Conservation (phyloP, 73 alveolate species). For the Symbiodinium natans region DNA sequence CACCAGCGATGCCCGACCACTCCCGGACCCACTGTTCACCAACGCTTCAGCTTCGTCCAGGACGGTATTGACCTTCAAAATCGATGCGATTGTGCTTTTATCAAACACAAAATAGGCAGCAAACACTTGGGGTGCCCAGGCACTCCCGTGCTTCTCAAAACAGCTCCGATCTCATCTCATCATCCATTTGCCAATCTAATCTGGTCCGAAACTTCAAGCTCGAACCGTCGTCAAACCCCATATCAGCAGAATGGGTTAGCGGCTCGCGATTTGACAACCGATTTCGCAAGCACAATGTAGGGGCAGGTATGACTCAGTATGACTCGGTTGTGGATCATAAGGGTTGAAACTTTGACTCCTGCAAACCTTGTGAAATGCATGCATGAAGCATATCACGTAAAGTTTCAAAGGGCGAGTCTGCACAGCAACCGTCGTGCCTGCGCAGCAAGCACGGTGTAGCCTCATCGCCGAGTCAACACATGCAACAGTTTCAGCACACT, state of each 20-base stretch:
- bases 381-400: too few species aligned
- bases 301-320: too few species aligned
- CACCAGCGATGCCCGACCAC: conserved; percentile 61
- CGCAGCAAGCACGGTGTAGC: conserved; percentile 72
- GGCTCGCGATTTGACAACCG: too few species aligned
- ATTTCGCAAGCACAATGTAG: too few species aligned
- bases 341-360: too few species aligned
- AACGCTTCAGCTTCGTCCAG: conserved; percentile 82
- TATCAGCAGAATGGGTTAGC: too few species aligned
- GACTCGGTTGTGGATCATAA: too few species aligned
- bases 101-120: too few species aligned
- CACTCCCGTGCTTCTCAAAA: too few species aligned
- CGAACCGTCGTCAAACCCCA: neutral
- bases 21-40: conserved; percentile 25
- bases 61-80: conserved; percentile 55
- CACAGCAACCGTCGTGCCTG: too few species aligned
- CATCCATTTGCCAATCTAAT: neutral
- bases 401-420: neutral
- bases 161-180: too few species aligned
- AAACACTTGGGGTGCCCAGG: neutral
- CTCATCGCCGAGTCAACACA: neutral
- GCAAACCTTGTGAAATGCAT: too few species aligned
- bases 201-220: neutral
- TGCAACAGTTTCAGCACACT: neutral
- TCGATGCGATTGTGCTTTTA: neutral